Base-by-base conservation (phyloP, 2,329 filamentous ascomycete species). In the Microcera coccophila region DNA sequence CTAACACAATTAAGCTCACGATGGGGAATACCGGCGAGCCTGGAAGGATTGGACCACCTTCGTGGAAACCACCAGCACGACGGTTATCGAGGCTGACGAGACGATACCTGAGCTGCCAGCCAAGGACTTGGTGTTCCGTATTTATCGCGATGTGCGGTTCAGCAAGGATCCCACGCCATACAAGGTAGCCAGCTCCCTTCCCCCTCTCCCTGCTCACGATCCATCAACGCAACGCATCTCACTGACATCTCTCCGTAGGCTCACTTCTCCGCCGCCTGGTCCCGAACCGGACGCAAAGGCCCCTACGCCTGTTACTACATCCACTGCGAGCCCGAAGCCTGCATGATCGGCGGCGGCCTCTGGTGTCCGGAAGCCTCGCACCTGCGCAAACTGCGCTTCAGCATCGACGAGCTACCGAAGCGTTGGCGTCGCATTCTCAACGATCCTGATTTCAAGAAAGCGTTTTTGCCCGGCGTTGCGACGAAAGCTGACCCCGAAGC, bases 271-370 rank as follows among this genome's bases (percentile, higher is more conserved):
- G 89, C 85, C 28, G 87, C 87, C 18, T 95, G 87, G 81, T 93
- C 87, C 43, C 82, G 90, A 16, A 94, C 89, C 0, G 90, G 90
- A 16, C 79, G 86, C 41, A 95, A 95, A 66, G 88, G 88, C 0
- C 84, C 86, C 9, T 94, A 93, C 64, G 90, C 90, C 5, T 84
- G 82, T 60, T 95, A 95, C 68, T 95, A 95, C 67, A 69, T 95
- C 16, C 89, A 95, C 63, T 76, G 87, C 50, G 80, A 91, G 61
- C 88, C 90, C 10, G 73, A 72, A 3, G 70, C 76, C 38, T 84
- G 81, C 60, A 86, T 91, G 54, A 71, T 94, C 32, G 90, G 86
- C 44, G 88, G 87, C 36, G 90, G 90, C 1, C 69, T 94, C 14
- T 95, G 87, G 87, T 79, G 84, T 56, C 87, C 88, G 2, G 85